Percentiles rank a stretch among this genome's conserved stretches.
These are phyloP conservation scores for Tricholomella constricta DNA, from an alignment of 768 basidiomycete species.

Conservation along the genomic window DNA sequence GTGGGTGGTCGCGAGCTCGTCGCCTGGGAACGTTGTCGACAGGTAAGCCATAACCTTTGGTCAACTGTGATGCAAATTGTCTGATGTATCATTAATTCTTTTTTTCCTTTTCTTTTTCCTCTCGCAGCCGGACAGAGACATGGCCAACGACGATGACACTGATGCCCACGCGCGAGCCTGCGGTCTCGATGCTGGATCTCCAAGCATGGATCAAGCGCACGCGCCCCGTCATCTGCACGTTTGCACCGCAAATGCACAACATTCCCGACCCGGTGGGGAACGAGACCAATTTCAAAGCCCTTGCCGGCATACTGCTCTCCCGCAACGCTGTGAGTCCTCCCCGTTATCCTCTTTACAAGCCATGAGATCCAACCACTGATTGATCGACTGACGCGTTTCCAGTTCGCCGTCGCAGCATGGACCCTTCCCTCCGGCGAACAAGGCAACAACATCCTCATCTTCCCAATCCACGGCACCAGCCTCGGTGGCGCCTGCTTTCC, in stretches of 20 bases:
- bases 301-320: conserved; percentile 42
- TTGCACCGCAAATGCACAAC: conserved; percentile 32
- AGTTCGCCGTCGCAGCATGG: conserved; percentile 47
- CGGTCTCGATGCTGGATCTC: conserved; percentile 41
- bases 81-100: no score
- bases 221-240: conserved; percentile 42
- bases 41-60: conserved; percentile 30
- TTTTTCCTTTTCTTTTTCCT: background rate
- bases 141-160: conserved; percentile 55
- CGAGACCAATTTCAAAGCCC: conserved; percentile 40
- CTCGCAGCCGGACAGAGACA: conserved; percentile 45
- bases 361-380: no score
- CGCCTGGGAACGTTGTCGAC: conserved; percentile 21
- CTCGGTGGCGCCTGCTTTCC: conserved; percentile 41
- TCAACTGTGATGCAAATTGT: background rate
- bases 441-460: conserved; percentile 40
- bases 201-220: conserved; percentile 49
- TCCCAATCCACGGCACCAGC: conserved; percentile 25
- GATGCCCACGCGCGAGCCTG: conserved; percentile 40
- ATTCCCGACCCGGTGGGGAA: conserved; percentile 40
- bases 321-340: conserved; percentile 48
- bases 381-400: background rate
- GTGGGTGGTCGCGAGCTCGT: conserved; percentile 36
- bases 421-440: conserved; percentile 31
- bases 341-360: background rate